Evolutionary conservation across 176 grass and related monocot genomes (phyloP).

Genomic region (Lolium multiflorum): DNA sequence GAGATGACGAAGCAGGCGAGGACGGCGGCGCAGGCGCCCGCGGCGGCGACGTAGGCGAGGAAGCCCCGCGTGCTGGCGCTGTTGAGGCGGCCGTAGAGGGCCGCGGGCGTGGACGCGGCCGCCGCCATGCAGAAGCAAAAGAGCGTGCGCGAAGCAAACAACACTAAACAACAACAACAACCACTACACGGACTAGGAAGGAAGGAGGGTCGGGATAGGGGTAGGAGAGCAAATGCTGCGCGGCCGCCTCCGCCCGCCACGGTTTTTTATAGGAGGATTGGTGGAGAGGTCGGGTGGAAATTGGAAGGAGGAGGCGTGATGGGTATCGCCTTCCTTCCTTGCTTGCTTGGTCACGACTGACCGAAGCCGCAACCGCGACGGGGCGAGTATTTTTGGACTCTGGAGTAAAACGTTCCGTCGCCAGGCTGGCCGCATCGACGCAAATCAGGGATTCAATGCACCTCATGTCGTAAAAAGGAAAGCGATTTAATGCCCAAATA

Average conservation of each 20-base stretch:
- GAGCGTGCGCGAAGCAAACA: not conserved
- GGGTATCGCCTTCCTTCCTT: not conserved
- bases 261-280: constrained; percentile 25
- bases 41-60: constrained; percentile 61
- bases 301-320: constrained; percentile 4
- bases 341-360: not conserved
- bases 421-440: too few relatives aligned
- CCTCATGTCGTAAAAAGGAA: too few relatives aligned
- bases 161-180: not conserved
- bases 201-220: not conserved
- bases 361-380: not conserved
- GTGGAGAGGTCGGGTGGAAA: constrained; percentile 21
- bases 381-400: not conserved
- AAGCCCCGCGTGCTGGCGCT: constrained; percentile 59
- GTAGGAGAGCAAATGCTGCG: not conserved
- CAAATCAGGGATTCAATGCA: too few relatives aligned
- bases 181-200: not conserved
- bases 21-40: constrained; percentile 46
- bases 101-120: not conserved
- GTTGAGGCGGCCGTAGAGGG: constrained; percentile 55
- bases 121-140: constrained; percentile 30
- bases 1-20: constrained; percentile 64
- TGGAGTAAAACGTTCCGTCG: too few relatives aligned
- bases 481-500: too few relatives aligned
- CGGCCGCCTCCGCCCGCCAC: constrained; percentile 14